phyloP scores from a whole-genome alignment of 2,329 filamentous ascomycete species.

The Microthyrium microscopicum region DNA sequence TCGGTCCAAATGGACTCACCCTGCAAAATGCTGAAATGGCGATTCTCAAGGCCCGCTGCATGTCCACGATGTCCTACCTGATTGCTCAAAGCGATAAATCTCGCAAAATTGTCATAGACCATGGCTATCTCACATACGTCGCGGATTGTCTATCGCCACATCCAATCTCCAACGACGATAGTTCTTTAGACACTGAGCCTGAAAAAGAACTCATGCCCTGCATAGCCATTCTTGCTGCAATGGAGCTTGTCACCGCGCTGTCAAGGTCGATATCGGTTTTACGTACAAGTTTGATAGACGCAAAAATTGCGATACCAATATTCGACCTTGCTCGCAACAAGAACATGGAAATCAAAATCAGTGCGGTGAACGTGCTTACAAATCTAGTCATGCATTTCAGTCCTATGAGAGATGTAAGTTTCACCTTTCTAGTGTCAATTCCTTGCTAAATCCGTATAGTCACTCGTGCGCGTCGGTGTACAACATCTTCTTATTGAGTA shows the following conservation, averaged over 20 bases:
- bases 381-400: constrained; percentile 83
- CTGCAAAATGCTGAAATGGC: constrained; percentile 13
- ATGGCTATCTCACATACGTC: constrained; percentile 51
- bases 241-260: constrained; percentile 63
- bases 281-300: constrained; percentile 74
- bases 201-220: constrained; percentile 59
- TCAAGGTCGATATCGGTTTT: constrained; percentile 73
- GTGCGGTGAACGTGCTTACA: constrained; percentile 66
- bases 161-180: constrained; percentile 12
- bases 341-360: constrained; percentile 66
- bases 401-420: constrained; percentile 67
- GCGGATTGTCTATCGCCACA: constrained; percentile 63
- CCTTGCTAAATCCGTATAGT: constrained; percentile 8
- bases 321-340: constrained; percentile 58
- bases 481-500: constrained; percentile 33
- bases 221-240: constrained; percentile 68
- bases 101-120: constrained; percentile 61
- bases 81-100: constrained; percentile 68
- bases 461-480: constrained; percentile 7
- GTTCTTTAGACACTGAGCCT: constrained; percentile 11
- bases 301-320: constrained; percentile 61
- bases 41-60: constrained; percentile 67
- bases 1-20: constrained; percentile 46
- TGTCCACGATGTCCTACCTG: too few species aligned
- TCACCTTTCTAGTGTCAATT: constrained; percentile 10